Percentiles rank a stretch among this genome's conserved stretches.
phyloP scores from a whole-genome alignment of 2,329 filamentous ascomycete species.

The Cyphellophora europaea region DNA sequence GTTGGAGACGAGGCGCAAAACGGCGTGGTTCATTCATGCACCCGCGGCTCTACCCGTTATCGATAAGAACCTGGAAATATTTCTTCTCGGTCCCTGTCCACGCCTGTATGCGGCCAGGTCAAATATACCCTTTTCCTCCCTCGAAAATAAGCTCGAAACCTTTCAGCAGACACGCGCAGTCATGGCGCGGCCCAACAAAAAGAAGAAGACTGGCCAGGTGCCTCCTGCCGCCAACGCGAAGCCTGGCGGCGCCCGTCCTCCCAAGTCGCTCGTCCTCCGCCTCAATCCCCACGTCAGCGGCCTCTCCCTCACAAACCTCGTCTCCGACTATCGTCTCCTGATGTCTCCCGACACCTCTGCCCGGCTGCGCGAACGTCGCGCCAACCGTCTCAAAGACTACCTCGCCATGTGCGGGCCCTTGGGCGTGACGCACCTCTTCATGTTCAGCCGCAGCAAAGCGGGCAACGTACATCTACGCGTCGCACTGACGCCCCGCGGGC shows the following conservation, averaged over 20 bases:
- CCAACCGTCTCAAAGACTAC: conserved; percentile 84
- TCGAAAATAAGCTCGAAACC: too few species aligned
- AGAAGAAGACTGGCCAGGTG: conserved; percentile 83
- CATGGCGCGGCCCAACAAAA: conserved; percentile 74
- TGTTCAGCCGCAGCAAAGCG: conserved; percentile 81
- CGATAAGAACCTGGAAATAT: too few species aligned
- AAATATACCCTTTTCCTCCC: too few species aligned
- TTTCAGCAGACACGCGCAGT: too few species aligned
- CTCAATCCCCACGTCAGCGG: conserved; percentile 92
- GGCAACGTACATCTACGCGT: conserved; percentile 91
- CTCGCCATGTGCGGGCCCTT: conserved; percentile 90
- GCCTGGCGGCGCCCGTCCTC: conserved; percentile 57
- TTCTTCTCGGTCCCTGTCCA: too few species aligned
- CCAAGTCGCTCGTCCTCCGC: conserved; percentile 97
- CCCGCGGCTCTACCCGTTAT: too few species aligned
- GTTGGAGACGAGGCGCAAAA: too few species aligned
- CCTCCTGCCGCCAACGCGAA: conserved; percentile 55
- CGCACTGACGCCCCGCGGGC: conserved; percentile 77
- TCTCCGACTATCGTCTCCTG: conserved; percentile 80
- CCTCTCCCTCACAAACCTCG: conserved; percentile 80
- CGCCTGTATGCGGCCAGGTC: too few species aligned
- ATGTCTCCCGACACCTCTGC: conserved; percentile 95
- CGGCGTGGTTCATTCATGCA: too few species aligned
- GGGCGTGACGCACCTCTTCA: conserved; percentile 82
- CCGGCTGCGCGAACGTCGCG: conserved; percentile 69